phyloP scores from a whole-genome alignment of 805 yeast genomes.

The Sugiyamaella boreocaroliniensis region DNA sequence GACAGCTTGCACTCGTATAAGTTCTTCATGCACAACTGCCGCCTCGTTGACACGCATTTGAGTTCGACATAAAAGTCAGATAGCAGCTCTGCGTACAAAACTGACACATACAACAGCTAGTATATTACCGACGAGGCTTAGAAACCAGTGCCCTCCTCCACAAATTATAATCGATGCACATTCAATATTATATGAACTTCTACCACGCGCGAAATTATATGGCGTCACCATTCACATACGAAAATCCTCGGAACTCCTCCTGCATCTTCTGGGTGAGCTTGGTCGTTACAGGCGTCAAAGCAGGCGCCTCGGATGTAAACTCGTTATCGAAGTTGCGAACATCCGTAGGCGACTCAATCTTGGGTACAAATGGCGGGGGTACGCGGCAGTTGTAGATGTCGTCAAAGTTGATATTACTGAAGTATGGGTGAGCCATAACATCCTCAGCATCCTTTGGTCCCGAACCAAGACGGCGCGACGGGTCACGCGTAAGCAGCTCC shows the following conservation, averaged over 20 bases:
- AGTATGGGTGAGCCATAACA: slow-evolving; percentile 92
- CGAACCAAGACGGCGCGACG: slow-evolving; percentile 73
- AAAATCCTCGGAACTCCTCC: slow-evolving; percentile 95
- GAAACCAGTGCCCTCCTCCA: too few species aligned
- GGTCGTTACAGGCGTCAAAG: slow-evolving; percentile 90
- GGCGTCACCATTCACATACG: slow-evolving; percentile 45
- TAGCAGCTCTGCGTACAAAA: too few species aligned
- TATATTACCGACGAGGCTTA: too few species aligned
- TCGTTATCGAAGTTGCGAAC: slow-evolving; percentile 90
- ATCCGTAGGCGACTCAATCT: slow-evolving; percentile 79
- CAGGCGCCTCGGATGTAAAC: slow-evolving; percentile 90
- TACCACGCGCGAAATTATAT: slow-evolving; percentile 3
- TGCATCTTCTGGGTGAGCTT: slow-evolving; percentile 80
- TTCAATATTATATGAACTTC: slow-evolving; percentile 1
- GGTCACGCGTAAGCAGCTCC: slow-evolving; percentile 85
- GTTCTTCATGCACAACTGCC: too few species aligned
- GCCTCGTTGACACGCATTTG: too few species aligned
- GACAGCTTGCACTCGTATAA: too few species aligned
- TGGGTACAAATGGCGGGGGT: slow-evolving; percentile 87
- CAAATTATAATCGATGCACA: neutral
- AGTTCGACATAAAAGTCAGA: too few species aligned
- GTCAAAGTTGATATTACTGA: slow-evolving; percentile 82
- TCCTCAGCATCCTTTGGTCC: slow-evolving; percentile 87
- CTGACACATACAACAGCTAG: too few species aligned
- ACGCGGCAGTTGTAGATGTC: slow-evolving; percentile 67